A percentile compares a stretch with the other conserved stretches of the same genome.
Evolutionary conservation across 257 asterid species (phyloP).

Genomic region (Haberlea rhodopensis): DNA sequence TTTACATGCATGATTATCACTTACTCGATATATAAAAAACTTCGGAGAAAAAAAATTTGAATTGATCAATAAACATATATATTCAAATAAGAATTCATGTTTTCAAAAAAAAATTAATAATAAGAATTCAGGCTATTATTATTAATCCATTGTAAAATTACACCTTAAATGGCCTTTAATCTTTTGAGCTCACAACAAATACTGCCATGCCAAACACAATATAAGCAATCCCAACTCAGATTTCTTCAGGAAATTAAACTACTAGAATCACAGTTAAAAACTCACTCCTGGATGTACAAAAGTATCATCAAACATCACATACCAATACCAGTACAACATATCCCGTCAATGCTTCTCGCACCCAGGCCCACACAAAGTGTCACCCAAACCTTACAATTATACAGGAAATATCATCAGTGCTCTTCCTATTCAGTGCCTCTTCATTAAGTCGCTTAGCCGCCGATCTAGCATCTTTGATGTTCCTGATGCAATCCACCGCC

Average conservation of each 20-base stretch:
- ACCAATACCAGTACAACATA: not conserved
- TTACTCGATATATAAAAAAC: no score
- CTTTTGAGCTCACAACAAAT: no score
- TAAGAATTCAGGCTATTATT: no score
- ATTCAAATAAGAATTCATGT: no score
- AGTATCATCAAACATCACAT: not conserved
- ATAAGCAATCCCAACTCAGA: no score
- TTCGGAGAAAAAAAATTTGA: no score
- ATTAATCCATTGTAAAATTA: no score
- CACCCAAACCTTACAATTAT: conserved; percentile 68
- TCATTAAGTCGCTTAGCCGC: conserved; percentile 74
- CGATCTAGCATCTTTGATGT: conserved; percentile 54
- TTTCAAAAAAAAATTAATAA: no score
- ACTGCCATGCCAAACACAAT: no score
- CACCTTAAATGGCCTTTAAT: no score
- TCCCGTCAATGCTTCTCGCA: not conserved
- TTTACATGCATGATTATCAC: no score
- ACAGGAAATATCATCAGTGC: conserved; percentile 77
- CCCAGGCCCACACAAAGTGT: not conserved
- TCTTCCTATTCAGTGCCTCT: conserved; percentile 67
- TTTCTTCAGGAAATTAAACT: not conserved
- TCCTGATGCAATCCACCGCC: conserved; percentile 72
- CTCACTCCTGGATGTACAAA: not conserved
- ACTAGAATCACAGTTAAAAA: not conserved
- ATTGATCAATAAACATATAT: no score